Evolutionary conservation across 2,329 filamentous ascomycete genomes (phyloP), one percentile per base, ranked within the genome.

Genomic region (Myriosclerotinia scirpicola): DNA sequence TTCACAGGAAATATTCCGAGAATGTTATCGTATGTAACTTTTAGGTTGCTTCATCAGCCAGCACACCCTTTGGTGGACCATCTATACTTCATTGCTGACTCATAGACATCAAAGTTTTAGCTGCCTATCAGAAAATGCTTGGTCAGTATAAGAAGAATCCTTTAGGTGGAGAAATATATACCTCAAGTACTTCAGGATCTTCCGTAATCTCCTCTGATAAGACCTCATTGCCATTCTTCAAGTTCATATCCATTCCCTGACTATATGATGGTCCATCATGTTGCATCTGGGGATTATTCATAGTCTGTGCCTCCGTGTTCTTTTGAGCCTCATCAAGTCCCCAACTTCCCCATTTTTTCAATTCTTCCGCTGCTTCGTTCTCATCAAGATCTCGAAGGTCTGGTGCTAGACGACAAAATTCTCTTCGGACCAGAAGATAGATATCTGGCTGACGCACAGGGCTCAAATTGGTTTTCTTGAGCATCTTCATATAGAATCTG

Each of bases 271-370:
- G 0, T 3, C 3, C 7, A 36, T 36, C 12, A 5, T 26, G 8
- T 12, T 5, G 3, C 6, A 0, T n/a, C 3, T 9, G n/a, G 5
- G 3, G 9, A 26, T 2, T 1, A 5, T 50, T 11, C 9, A 1
- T 26, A 2, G 0, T 22, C 7, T 15, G 14, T 17, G 3, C 4
- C 1, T 22, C 5, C 8, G 2, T 22, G 2, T 2, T 17, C 1
- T 6, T 5, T 1, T 0, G 4, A 5, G 3, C 3, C 7, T 8
- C 20, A 26, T 17, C 1, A 20, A 7, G 0, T 7, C 30, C 8
- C 58, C 44, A 48, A 0, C 20, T 17, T 22, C 7, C 42, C 56
- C 56, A 60, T 22, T 34, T 14, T 17, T 48, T 15, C 0, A 60
- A 11, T 38, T 50, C 58, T 17, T 8, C 30, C 30, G 9, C 8